A percentile compares a stretch with the other conserved stretches of the same genome.
These are phyloP conservation scores for Rosa multiflora DNA, from an alignment of 306 rosid species.

Conservation along the genomic window DNA sequence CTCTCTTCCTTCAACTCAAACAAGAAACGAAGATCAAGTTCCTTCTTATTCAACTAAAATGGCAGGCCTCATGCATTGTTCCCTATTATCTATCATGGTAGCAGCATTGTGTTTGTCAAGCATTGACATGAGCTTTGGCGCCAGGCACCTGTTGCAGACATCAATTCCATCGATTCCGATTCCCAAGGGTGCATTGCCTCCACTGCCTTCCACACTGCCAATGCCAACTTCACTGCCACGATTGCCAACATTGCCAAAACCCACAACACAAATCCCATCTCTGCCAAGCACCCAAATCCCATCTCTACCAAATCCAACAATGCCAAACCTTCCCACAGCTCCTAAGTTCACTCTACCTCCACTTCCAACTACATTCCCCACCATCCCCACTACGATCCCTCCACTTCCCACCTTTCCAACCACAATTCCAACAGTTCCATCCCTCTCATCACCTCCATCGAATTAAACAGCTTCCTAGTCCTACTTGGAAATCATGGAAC, in stretches of 20 bases:
- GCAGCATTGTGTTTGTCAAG: conserved; percentile 27
- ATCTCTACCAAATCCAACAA: conserved; percentile 13
- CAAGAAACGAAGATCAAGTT: neutral
- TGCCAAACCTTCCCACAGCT: conserved; percentile 20
- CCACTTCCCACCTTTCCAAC: conserved; percentile 25
- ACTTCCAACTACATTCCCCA: conserved; percentile 19
- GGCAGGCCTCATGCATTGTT: conserved; percentile 14
- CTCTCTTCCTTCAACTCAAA: conserved; percentile 13
- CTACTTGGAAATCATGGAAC: neutral
- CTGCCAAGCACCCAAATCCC: conserved; percentile 17
- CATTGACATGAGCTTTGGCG: conserved; percentile 22
- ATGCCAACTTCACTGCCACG: neutral
- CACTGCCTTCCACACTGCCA: neutral
- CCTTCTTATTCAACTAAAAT: neutral
- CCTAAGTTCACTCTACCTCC: conserved; percentile 25
- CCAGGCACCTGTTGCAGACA: conserved; percentile 31
- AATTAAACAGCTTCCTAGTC: conserved; percentile 19
- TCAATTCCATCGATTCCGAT: neutral
- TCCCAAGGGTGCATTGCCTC: neutral
- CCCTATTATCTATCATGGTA: conserved; percentile 7
- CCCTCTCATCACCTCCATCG: conserved; percentile 23
- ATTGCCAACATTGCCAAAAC: conserved; percentile 19
- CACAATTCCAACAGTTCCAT: conserved; percentile 13
- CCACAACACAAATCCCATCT: conserved; percentile 12
- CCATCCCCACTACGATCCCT: conserved; percentile 19